phyloP scores from a whole-genome alignment of 495 filamentous ascomycete species.

The Penicillium chermesinum region DNA sequence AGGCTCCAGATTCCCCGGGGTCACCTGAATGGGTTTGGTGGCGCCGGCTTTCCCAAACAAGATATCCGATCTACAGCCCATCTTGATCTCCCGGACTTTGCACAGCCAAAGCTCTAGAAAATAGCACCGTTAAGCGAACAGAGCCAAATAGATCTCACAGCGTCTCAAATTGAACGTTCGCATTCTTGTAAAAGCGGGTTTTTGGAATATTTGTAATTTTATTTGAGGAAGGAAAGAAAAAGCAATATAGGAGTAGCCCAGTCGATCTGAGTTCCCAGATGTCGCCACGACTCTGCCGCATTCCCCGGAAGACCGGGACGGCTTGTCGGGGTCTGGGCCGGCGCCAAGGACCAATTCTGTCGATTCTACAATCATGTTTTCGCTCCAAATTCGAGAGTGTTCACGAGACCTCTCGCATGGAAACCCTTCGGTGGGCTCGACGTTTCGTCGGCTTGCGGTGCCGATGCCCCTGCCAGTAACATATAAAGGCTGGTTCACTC shows the following conservation, averaged over 20 bases:
- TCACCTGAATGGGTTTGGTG: slow-evolving; percentile 4
- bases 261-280: not conserved
- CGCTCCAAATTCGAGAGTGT: slow-evolving; percentile 13
- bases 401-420: slow-evolving; percentile 17
- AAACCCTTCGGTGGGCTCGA: not conserved
- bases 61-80: slow-evolving; percentile 17
- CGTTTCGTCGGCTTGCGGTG: not conserved
- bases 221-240: not conserved
- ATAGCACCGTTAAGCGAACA: not conserved
- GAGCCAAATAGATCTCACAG: not conserved
- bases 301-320: slow-evolving; percentile 11
- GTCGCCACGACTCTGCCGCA: slow-evolving; percentile 12
- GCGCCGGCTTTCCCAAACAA: slow-evolving; percentile 20
- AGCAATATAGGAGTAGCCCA: not conserved
- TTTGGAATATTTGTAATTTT: not conserved
- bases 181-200: no score
- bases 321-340: not conserved
- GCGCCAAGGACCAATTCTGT: not conserved
- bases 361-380: not conserved
- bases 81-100: not conserved
- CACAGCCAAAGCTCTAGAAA: not conserved
- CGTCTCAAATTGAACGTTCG: not conserved
- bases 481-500: slow-evolving; percentile 8
- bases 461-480: not conserved
- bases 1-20: not conserved